These are phyloP conservation scores for Micractinium sp. DNA, from an alignment of 139 green algal species.

Conservation along the genomic window DNA sequence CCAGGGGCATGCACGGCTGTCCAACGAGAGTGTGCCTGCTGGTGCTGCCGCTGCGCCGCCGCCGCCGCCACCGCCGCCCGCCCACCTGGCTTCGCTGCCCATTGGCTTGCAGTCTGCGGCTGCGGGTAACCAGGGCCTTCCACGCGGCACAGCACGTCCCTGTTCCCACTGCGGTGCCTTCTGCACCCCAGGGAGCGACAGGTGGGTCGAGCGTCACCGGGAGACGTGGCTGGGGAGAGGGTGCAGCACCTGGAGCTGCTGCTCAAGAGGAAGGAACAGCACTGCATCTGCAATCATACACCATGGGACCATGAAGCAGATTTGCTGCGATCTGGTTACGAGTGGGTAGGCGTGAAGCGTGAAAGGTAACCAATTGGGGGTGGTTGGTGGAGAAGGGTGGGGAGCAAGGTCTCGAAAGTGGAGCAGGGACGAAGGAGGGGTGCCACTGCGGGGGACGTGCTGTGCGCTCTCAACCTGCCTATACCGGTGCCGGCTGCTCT, in stretches of 20 bases:
- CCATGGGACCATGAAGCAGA: too few relatives aligned
- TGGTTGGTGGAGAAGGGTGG: too few relatives aligned
- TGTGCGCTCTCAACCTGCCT: not conserved
- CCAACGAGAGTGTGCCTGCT: not conserved
- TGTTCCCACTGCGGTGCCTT: not conserved
- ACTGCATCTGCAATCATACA: too few relatives aligned
- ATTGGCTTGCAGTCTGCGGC: not conserved
- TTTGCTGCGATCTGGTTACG: too few relatives aligned
- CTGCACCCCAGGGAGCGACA: not conserved
- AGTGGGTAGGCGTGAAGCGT: too few relatives aligned
- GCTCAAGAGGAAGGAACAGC: too few relatives aligned
- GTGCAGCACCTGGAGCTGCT: too few relatives aligned
- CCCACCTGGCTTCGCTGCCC: not conserved
- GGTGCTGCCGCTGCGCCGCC: not conserved
- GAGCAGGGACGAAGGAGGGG: too few relatives aligned
- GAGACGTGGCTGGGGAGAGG: too few relatives aligned
- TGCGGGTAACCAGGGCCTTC: not conserved
- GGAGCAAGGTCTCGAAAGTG: too few relatives aligned
- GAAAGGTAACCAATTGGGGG: too few relatives aligned
- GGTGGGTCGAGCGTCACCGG: not conserved
- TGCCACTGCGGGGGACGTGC: not conserved
- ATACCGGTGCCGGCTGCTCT: not conserved
- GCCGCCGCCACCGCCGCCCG: not conserved
- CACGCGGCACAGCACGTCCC: not conserved
- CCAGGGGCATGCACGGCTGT: not conserved